phyloP scores from a whole-genome alignment of 2,329 filamentous ascomycete species.

The Talaromyces atroroseus region DNA sequence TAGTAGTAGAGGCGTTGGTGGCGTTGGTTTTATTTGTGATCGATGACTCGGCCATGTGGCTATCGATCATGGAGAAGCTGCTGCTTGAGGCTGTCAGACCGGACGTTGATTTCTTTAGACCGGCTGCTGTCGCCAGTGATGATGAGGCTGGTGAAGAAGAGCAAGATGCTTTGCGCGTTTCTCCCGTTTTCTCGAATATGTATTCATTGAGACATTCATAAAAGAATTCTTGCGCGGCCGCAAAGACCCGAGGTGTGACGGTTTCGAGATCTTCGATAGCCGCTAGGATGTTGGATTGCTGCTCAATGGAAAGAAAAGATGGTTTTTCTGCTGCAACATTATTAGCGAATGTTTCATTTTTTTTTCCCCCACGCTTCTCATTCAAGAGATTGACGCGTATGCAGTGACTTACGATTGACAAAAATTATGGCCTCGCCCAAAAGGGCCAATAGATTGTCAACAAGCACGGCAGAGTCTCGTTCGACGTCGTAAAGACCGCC shows the following conservation, averaged over 20 bases:
- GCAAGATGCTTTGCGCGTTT: neutral
- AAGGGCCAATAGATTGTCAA: slow-evolving; percentile 78
- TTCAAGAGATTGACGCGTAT: slow-evolving; percentile 3
- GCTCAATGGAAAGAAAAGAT: slow-evolving; percentile 59
- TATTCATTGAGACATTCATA: slow-evolving; percentile 67
- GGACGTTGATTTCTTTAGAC: slow-evolving; percentile 60
- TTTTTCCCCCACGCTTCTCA: no score
- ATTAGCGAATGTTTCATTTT: neutral
- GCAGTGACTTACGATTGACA: slow-evolving; percentile 51
- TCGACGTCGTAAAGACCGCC: slow-evolving; percentile 81
- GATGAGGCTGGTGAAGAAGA: slow-evolving; percentile 49
- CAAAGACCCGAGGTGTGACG: slow-evolving; percentile 65
- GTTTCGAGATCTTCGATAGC: slow-evolving; percentile 76
- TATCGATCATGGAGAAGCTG: slow-evolving; percentile 67
- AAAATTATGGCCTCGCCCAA: slow-evolving; percentile 80
- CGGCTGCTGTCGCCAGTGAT: slow-evolving; percentile 31
- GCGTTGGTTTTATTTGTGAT: neutral
- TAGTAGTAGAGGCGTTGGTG: neutral
- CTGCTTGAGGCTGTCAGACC: slow-evolving; percentile 52
- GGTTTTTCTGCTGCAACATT: slow-evolving; percentile 42
- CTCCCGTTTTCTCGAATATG: slow-evolving; percentile 22
- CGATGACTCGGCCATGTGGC: slow-evolving; percentile 57
- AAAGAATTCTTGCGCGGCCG: slow-evolving; percentile 73
- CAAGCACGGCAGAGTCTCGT: slow-evolving; percentile 75
- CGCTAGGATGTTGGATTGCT: slow-evolving; percentile 70